Conservation (phyloP, 495 filamentous ascomycete genomes). For the Penicillium lividum region DNA sequence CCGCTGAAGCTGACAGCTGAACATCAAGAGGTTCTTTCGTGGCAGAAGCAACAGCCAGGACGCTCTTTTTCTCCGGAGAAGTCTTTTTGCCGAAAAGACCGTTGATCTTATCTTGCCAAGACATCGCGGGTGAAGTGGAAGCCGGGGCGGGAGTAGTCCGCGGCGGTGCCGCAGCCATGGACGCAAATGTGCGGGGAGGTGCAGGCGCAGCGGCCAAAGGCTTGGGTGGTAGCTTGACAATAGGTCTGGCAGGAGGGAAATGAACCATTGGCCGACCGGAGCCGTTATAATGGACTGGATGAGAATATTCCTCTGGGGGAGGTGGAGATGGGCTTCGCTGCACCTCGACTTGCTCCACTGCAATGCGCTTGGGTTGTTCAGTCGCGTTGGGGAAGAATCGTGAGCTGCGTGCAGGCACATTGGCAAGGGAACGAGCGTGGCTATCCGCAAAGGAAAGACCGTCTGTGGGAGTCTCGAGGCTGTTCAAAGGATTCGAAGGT, state of each 20-base stretch:
- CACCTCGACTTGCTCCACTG: slow-evolving; percentile 31
- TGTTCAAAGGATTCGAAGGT: slow-evolving; percentile 34
- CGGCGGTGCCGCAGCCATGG: slow-evolving; percentile 51
- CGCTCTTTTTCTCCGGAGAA: slow-evolving; percentile 52
- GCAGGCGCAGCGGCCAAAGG: slow-evolving; percentile 43
- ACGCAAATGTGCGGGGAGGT: slow-evolving; percentile 55
- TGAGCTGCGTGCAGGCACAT: slow-evolving; percentile 53
- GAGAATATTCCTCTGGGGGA: slow-evolving; percentile 66
- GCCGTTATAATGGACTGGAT: slow-evolving; percentile 72
- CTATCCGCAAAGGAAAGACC: slow-evolving; percentile 40
- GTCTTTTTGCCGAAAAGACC: slow-evolving; percentile 65
- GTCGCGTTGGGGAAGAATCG: slow-evolving; percentile 68
- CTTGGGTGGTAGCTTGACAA: slow-evolving; percentile 70
- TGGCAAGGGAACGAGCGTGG: slow-evolving; percentile 37
- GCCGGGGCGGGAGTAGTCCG: slow-evolving; percentile 14
- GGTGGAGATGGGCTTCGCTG: slow-evolving; percentile 61
- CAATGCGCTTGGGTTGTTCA: slow-evolving; percentile 41
- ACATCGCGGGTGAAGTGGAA: slow-evolving; percentile 33
- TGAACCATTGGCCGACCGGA: slow-evolving; percentile 65
- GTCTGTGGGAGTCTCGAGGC: slow-evolving; percentile 39
- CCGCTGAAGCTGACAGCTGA: slow-evolving; percentile 45
- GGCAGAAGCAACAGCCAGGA: slow-evolving; percentile 56
- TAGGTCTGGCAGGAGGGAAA: slow-evolving; percentile 65
- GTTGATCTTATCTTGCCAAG: slow-evolving; percentile 78
- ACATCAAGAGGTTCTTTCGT: slow-evolving; percentile 64